phyloP scores from a whole-genome alignment of 192 early-diverging fungal species.

The Backusella morwellensis region DNA sequence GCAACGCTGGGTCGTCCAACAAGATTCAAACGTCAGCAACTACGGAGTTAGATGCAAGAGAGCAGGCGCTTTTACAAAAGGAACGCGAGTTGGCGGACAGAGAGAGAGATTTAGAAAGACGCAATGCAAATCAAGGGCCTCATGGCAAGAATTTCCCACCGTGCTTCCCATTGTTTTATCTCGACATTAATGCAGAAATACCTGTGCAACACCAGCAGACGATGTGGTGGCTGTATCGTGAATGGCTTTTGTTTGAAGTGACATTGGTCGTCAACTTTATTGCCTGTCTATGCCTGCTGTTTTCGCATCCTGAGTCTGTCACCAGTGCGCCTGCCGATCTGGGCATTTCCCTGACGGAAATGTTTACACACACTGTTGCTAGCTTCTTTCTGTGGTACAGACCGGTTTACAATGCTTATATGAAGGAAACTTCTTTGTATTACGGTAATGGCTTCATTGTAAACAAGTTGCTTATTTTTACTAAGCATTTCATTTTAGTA shows the following conservation, averaged over 20 bases:
- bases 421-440: slow-evolving; percentile 84
- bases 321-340: slow-evolving; percentile 73
- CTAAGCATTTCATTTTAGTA: slow-evolving; percentile 37
- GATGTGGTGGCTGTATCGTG: slow-evolving; percentile 65
- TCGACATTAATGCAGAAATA: slow-evolving; percentile 73
- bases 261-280: slow-evolving; percentile 78
- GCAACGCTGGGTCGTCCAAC: neutral
- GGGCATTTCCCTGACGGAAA: slow-evolving; percentile 71
- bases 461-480: neutral
- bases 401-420: slow-evolving; percentile 84
- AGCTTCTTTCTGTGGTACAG: slow-evolving; percentile 90
- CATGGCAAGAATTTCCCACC: slow-evolving; percentile 73
- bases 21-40: neutral
- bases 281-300: slow-evolving; percentile 70
- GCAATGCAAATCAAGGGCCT: slow-evolving; percentile 59
- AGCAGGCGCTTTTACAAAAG: slow-evolving; percentile 68
- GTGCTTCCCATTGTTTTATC: slow-evolving; percentile 80
- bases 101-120: slow-evolving; percentile 64
- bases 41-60: slow-evolving; percentile 45
- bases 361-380: slow-evolving; percentile 70
- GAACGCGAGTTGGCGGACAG: slow-evolving; percentile 77
- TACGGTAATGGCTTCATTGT: slow-evolving; percentile 54
- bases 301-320: slow-evolving; percentile 61
- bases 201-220: slow-evolving; percentile 61
- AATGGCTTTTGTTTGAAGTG: slow-evolving; percentile 72